Evolutionary conservation across 345 rosid genomes (phyloP).

Genomic region (Aquilaria yunnanensis): DNA sequence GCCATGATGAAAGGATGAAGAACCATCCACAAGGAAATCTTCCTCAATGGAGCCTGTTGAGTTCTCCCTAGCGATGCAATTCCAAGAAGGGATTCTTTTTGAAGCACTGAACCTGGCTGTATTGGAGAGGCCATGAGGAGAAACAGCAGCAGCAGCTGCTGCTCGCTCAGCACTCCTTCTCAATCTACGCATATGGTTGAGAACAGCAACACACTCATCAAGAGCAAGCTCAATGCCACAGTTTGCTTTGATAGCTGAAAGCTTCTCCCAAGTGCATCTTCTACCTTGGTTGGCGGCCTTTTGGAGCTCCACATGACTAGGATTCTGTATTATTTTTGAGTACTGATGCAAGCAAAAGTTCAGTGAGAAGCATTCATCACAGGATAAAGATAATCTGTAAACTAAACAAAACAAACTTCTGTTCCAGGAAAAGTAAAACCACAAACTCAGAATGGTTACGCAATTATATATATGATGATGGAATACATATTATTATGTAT

Average conservation of each 20-base stretch:
- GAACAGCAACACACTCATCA: conserved; percentile 89
- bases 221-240: conserved; percentile 97
- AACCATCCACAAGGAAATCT: conserved; percentile 35
- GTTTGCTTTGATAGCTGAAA: conserved; percentile 92
- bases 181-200: conserved; percentile 95
- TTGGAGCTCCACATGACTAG: conserved; percentile 63
- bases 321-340: conserved; percentile 85
- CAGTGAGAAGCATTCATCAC: not conserved
- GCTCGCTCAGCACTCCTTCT: conserved; percentile 92
- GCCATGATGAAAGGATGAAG: conserved; percentile 40
- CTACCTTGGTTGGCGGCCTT: conserved; percentile 94
- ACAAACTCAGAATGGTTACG: no score
- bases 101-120: conserved; percentile 70
- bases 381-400: not conserved
- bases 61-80: conserved; percentile 89
- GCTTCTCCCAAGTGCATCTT: conserved; percentile 99
- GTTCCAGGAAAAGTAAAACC: no score
- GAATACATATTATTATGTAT: no score
- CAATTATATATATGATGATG: no score
- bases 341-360: conserved; percentile 33
- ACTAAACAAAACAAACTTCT: no score
- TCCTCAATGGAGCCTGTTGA: conserved; percentile 93
- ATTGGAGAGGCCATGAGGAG: conserved; percentile 58
- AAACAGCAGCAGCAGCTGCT: conserved; percentile 60
- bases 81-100: conserved; percentile 96